phyloP scores from a whole-genome alignment of 495 filamentous ascomycete species.

The Xylaria nigripes region DNA sequence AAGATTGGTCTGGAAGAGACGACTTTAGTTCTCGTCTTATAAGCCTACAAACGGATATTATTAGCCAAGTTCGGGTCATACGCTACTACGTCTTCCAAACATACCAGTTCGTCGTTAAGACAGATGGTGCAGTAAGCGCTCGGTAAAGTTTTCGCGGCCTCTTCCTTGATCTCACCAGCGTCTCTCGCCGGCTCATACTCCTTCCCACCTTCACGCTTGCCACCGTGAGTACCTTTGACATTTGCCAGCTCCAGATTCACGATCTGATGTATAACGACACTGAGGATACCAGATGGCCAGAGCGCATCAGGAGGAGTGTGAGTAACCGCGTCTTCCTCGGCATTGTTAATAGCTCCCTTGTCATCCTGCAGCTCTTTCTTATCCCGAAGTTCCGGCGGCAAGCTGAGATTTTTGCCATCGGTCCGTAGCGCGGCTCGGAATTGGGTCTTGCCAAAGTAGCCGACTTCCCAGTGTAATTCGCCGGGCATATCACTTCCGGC shows the following conservation, averaged over 20 bases:
- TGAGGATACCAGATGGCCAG: constrained; percentile 82
- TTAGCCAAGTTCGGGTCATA: not conserved
- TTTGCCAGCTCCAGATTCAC: constrained; percentile 86
- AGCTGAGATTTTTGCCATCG: constrained; percentile 70
- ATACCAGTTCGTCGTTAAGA: constrained; percentile 73
- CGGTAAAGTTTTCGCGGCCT: constrained; percentile 67
- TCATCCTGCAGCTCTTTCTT: constrained; percentile 79
- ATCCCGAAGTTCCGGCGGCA: constrained; percentile 64
- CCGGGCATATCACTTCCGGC: constrained; percentile 85
- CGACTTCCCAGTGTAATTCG: constrained; percentile 90
- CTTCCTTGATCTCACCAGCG: constrained; percentile 76
- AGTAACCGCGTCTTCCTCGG: constrained; percentile 71
- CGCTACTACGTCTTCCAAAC: not conserved
- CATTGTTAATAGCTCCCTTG: constrained; percentile 67
- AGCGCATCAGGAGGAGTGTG: constrained; percentile 90
- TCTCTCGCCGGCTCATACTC: constrained; percentile 87
- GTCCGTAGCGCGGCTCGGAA: constrained; percentile 75
- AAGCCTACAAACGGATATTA: constrained; percentile 37
- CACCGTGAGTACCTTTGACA: constrained; percentile 56
- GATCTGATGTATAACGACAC: constrained; percentile 84
- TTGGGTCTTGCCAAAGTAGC: constrained; percentile 83
- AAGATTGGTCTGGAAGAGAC: constrained; percentile 92
- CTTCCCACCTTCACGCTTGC: constrained; percentile 58
- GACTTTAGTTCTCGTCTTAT: constrained; percentile 84
- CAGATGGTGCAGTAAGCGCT: constrained; percentile 88